Evolutionary conservation across 2,329 filamentous ascomycete species (phyloP).

Genomic region (Botrytis galanthina): DNA sequence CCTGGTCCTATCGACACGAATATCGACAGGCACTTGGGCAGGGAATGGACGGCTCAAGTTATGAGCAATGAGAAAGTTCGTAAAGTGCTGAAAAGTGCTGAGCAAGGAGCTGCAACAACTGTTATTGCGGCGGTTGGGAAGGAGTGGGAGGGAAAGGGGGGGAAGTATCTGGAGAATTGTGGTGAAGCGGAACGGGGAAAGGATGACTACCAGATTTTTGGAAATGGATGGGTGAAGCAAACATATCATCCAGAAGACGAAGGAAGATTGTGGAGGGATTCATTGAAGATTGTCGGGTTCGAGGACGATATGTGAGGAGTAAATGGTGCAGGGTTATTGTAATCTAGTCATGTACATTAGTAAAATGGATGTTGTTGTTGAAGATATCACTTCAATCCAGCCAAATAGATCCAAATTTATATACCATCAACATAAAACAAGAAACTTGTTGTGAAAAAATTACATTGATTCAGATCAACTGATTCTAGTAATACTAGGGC

Average conservation of each 20-base stretch:
- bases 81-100: background rate
- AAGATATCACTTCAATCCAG: background rate
- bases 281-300: background rate
- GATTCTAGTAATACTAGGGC: background rate
- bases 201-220: background rate
- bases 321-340: background rate
- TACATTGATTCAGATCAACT: background rate
- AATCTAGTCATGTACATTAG: background rate
- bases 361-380: background rate
- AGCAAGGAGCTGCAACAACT: background rate
- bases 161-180: background rate
- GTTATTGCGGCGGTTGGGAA: background rate
- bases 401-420: background rate
- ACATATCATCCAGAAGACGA: background rate
- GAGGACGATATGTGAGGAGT: background rate
- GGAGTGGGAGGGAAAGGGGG: background rate
- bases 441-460: background rate
- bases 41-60: background rate
- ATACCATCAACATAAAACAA: background rate
- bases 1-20: background rate
- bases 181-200: background rate
- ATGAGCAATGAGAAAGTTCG: background rate
- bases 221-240: background rate
- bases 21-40: background rate
- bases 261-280: background rate